phyloP scores from a whole-genome alignment of 1,284 basidiomycete species.

The Boletus smithii region DNA sequence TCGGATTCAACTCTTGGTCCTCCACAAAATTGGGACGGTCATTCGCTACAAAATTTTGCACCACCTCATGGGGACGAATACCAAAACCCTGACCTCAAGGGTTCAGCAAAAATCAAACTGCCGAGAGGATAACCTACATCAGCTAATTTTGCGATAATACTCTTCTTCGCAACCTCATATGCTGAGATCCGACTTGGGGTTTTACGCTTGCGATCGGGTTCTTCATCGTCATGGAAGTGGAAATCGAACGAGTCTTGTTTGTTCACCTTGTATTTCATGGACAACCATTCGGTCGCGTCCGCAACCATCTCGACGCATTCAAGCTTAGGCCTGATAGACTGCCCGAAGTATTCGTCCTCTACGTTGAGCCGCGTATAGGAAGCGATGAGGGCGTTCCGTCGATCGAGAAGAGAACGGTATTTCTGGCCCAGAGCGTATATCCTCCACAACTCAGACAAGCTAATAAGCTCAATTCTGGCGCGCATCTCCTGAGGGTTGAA shows the following conservation, averaged over 20 bases:
- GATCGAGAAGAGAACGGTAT: slow-evolving; percentile 80
- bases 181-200: slow-evolving; percentile 82
- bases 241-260: slow-evolving; percentile 62
- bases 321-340: slow-evolving; percentile 58
- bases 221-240: slow-evolving; percentile 67
- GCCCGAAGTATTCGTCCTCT: slow-evolving; percentile 70
- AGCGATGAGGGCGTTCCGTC: slow-evolving; percentile 59
- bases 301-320: slow-evolving; percentile 86
- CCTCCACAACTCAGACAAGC: slow-evolving; percentile 81
- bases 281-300: slow-evolving; percentile 90
- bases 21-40: slow-evolving; percentile 69
- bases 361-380: slow-evolving; percentile 65
- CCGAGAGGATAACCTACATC: slow-evolving; percentile 46
- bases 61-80: slow-evolving; percentile 74
- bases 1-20: slow-evolving; percentile 72
- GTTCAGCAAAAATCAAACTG: slow-evolving; percentile 12
- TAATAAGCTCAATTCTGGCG: slow-evolving; percentile 65
- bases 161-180: slow-evolving; percentile 84
- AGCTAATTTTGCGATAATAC: slow-evolving; percentile 70
- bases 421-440: slow-evolving; percentile 84
- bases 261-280: slow-evolving; percentile 80
- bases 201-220: slow-evolving; percentile 70
- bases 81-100: slow-evolving; percentile 62
- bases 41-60: slow-evolving; percentile 69
- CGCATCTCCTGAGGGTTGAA: slow-evolving; percentile 62